phyloP scores from a whole-genome alignment of 305 asterid species.

The Solanum hybrid region DNA sequence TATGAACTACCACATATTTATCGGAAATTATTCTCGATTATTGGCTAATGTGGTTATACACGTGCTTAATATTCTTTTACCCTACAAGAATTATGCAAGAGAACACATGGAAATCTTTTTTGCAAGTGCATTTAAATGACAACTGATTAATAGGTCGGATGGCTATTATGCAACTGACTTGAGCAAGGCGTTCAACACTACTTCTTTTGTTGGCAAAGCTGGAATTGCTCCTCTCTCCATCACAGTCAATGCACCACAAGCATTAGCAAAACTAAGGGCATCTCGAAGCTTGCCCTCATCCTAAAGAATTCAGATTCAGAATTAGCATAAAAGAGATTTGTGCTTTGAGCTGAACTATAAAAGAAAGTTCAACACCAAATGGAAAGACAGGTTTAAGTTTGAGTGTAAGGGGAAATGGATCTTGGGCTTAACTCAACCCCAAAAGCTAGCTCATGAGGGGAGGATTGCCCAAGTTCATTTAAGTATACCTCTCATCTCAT shows the following conservation, averaged over 20 bases:
- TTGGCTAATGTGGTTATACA: neutral
- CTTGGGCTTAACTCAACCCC: neutral
- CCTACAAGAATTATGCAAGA: neutral
- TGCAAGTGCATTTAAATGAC: neutral
- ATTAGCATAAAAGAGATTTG: neutral
- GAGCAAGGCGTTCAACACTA: constrained; percentile 54
- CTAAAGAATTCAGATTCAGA: constrained; percentile 22
- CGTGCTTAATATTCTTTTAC: neutral
- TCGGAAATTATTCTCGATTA: neutral
- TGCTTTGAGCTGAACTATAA: neutral
- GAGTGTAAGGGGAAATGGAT: neutral
- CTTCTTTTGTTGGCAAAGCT: constrained; percentile 74
- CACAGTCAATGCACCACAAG: constrained; percentile 92
- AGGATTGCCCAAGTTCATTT: neutral
- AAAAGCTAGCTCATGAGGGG: neutral
- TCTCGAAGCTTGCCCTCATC: constrained; percentile 66
- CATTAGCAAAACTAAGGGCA: constrained; percentile 80
- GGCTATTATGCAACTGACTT: constrained; percentile 21
- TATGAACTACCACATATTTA: neutral
- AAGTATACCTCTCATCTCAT: neutral
- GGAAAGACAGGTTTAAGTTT: neutral
- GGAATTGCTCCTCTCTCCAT: constrained; percentile 95
- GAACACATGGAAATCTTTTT: neutral
- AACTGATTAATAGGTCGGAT: neutral
- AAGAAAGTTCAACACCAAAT: neutral